These are phyloP conservation scores for Trichoderma asperellum DNA, from an alignment of 2,329 filamentous ascomycete species.

Conservation along the genomic window DNA sequence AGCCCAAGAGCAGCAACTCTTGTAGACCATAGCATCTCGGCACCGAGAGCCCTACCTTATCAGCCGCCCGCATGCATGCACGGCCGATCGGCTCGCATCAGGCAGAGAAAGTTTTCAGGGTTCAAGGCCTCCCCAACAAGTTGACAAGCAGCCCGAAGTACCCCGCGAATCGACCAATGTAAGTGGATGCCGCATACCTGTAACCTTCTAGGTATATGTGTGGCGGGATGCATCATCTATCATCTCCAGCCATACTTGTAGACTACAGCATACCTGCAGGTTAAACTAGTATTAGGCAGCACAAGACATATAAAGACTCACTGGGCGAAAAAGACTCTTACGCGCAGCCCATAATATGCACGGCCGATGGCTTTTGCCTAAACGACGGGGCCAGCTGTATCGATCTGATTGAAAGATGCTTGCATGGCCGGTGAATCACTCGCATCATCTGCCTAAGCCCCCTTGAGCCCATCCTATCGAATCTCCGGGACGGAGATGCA, in stretches of 20 bases:
- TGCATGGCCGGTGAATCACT: not conserved
- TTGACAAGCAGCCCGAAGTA: not conserved
- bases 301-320: not conserved
- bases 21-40: not conserved
- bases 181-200: not conserved
- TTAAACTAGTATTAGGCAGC: not conserved
- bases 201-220: too few relatives aligned
- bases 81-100: slow-evolving; percentile 24
- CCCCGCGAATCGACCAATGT: not conserved
- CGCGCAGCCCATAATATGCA: not conserved
- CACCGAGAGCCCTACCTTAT: not conserved
- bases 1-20: not conserved
- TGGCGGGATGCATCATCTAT: not conserved
- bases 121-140: not conserved
- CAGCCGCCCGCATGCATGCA: slow-evolving; percentile 23
- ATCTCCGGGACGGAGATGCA: not conserved
- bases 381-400: slow-evolving; percentile 22
- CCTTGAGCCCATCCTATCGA: not conserved
- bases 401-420: slow-evolving; percentile 8
- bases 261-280: not conserved
- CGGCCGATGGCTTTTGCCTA: slow-evolving; percentile 14
- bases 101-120: not conserved
- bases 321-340: not conserved
- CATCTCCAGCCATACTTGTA: not conserved
- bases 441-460: slow-evolving; percentile 25